Percentiles rank a stretch among this genome's conserved stretches.
Evolutionary conservation across 306 rosid species (phyloP).

Genomic region (Malus sylvestris): DNA sequence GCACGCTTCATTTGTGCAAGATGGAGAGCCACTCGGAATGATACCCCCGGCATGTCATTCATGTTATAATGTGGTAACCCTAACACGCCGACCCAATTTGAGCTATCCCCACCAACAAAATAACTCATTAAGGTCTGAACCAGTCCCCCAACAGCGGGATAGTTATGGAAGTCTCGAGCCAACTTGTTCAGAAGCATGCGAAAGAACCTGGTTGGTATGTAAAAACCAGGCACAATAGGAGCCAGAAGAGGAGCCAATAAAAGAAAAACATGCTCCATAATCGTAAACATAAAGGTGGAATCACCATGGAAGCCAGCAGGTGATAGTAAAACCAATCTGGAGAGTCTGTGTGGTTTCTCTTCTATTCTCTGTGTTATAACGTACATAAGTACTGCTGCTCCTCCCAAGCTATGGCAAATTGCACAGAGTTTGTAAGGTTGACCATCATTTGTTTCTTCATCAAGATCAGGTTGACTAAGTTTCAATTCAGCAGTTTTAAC

Average conservation of each 20-base stretch:
- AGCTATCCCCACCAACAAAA: conserved; percentile 86
- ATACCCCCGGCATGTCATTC: conserved; percentile 93
- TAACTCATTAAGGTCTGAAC: conserved; percentile 91
- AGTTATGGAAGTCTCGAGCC: conserved; percentile 82
- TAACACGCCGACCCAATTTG: conserved; percentile 90
- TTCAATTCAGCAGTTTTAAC: conserved; percentile 69
- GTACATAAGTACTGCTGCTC: conserved; percentile 76
- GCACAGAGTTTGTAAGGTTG: conserved; percentile 85
- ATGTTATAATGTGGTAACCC: conserved; percentile 90
- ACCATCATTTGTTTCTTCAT: conserved; percentile 47
- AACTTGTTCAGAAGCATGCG: conserved; percentile 88
- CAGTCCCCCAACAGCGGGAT: conserved; percentile 88
- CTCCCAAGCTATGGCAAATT: conserved; percentile 84
- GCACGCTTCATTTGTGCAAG: conserved; percentile 81
- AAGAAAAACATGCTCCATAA: conserved; percentile 42
- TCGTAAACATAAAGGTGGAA: conserved; percentile 52
- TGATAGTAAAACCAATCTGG: conserved; percentile 71
- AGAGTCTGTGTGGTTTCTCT: conserved; percentile 80
- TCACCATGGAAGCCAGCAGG: conserved; percentile 93
- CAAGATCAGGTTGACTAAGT: conserved; percentile 54
- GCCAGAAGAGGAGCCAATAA: conserved; percentile 57
- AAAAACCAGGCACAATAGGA: conserved; percentile 66
- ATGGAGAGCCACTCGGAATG: conserved; percentile 69
- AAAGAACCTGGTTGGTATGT: conserved; percentile 83
- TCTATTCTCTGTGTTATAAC: conserved; percentile 49